Evolutionary conservation across 371 early-diverging fungal species (phyloP).

Genomic region (Homolaphlyctis polyrhiza): DNA sequence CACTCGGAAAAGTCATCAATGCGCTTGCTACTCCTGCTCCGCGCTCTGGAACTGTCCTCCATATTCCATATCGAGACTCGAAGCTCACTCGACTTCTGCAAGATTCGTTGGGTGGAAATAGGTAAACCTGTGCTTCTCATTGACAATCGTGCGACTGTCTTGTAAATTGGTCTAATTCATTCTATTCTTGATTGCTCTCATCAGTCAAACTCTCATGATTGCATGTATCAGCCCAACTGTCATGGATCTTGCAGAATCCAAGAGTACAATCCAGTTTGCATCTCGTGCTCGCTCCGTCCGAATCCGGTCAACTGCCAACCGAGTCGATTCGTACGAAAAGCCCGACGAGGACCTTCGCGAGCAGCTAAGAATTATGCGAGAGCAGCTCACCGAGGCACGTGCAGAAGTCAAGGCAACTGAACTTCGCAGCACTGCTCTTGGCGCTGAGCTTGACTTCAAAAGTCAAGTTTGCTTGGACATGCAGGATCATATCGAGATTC

Average conservation of each 20-base stretch:
- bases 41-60: background rate
- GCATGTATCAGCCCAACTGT: background rate
- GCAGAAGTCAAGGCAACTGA: background rate
- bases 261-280: background rate
- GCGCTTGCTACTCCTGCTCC: background rate
- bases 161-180: too few species aligned
- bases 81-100: background rate
- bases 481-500: background rate
- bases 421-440: background rate
- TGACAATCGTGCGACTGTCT: too few species aligned
- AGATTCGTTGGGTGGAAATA: background rate
- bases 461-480: background rate
- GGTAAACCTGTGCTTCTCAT: background rate
- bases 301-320: background rate
- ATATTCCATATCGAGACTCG: background rate
- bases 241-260: background rate
- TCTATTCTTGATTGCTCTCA: background rate
- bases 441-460: background rate
- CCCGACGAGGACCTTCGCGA: background rate
- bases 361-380: background rate
- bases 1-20: slow-evolving; percentile 13
- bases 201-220: background rate
- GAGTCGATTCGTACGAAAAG: background rate
- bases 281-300: background rate
- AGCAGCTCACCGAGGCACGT: background rate